These are phyloP conservation scores for Leishmania braziliensis DNA, from an alignment of 208 protist genomes.

Conservation along the genomic window DNA sequence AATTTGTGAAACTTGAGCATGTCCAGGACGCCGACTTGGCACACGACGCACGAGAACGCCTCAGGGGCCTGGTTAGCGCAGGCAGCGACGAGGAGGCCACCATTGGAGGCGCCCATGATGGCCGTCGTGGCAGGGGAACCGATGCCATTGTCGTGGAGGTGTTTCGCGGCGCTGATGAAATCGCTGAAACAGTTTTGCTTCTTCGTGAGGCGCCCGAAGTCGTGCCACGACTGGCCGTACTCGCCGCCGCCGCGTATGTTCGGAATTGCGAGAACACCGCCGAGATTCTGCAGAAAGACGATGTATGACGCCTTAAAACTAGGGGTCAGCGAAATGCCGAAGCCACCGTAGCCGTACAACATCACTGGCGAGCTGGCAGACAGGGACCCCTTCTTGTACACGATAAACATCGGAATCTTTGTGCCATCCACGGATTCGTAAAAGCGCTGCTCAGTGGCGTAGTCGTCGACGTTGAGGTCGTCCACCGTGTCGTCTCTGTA, in stretches of 20 bases:
- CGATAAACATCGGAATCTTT: constrained; percentile 94
- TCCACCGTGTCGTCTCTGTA: constrained; percentile 77
- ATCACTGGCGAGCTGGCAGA: constrained; percentile 75
- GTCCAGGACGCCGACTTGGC: constrained; percentile 93
- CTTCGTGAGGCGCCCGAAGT: constrained; percentile 73
- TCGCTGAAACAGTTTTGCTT: constrained; percentile 94
- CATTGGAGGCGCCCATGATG: constrained; percentile 95
- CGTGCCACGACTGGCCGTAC: constrained; percentile 95
- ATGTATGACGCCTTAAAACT: constrained; percentile 74
- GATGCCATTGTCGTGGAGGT: constrained; percentile 74
- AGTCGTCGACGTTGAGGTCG: constrained; percentile 72
- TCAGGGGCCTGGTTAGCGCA: constrained; percentile 91
- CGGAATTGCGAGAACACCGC: constrained; percentile 85
- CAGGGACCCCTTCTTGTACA: constrained; percentile 73
- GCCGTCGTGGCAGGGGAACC: constrained; percentile 85
- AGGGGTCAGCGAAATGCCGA: constrained; percentile 89
- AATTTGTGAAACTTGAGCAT: constrained; percentile 97
- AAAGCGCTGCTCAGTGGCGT: constrained; percentile 89
- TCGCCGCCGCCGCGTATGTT: constrained; percentile 97
- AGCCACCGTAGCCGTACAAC: constrained; percentile 96
- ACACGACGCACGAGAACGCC: constrained; percentile 81
- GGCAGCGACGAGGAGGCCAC: constrained; percentile 93
- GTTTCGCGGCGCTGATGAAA: constrained; percentile 79
- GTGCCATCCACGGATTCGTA: constrained; percentile 92
- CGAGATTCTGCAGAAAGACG: constrained; percentile 83